A percentile compares a stretch with the other conserved stretches of the same genome.
These are phyloP conservation scores for Ehretia macrophylla DNA, from an alignment of 257 asterid species.

Conservation along the genomic window DNA sequence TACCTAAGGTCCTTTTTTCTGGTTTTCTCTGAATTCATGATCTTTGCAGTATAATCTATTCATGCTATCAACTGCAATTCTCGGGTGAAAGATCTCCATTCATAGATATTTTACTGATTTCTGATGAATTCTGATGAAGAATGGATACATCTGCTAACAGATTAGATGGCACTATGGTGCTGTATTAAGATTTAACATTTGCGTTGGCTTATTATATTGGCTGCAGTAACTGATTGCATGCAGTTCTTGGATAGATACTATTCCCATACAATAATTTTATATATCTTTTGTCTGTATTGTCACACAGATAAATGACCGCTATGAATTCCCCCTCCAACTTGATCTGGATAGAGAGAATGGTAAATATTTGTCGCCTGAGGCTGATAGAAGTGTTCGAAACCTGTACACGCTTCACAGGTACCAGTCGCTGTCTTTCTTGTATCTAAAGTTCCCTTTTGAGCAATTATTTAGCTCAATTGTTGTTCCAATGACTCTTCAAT, in stretches of 20 bases:
- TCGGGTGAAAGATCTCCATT: too few species aligned
- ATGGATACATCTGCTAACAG: too few species aligned
- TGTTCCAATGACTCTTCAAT: too few species aligned
- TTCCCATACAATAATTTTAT: background rate
- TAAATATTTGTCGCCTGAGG: background rate
- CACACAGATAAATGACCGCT: slow-evolving; percentile 3
- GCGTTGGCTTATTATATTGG: background rate
- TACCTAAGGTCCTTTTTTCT: too few species aligned
- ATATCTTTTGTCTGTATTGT: background rate
- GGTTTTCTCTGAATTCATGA: too few species aligned
- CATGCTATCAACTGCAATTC: too few species aligned
- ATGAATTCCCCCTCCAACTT: slow-evolving; percentile 4
- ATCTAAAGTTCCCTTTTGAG: background rate
- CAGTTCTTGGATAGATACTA: background rate
- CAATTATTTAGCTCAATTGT: too few species aligned
- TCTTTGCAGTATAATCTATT: too few species aligned
- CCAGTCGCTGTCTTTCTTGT: background rate
- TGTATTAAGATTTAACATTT: background rate
- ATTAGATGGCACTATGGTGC: background rate
- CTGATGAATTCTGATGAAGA: too few species aligned
- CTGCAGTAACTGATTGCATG: background rate
- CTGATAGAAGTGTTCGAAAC: background rate
- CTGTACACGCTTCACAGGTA: background rate
- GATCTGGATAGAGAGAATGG: slow-evolving; percentile 2
- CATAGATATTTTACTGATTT: too few species aligned